Evolutionary conservation across 164 flowering plant genomes (phyloP).

Genomic region (Saururus chinensis): DNA sequence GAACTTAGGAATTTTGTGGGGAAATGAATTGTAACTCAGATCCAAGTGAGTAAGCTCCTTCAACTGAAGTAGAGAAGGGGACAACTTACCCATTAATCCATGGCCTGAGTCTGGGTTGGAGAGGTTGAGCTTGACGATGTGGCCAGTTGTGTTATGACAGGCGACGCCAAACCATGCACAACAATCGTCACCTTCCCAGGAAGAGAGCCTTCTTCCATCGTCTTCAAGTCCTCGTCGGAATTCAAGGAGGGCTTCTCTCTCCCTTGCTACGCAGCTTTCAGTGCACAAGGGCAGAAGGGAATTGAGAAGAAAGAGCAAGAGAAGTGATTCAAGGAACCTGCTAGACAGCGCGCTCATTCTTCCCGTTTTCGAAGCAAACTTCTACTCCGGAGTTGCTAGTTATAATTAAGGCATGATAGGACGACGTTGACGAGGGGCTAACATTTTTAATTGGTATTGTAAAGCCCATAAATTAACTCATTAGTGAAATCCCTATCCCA

Average conservation of each 20-base stretch:
- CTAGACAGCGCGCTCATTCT: no score
- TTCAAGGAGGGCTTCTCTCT: conserved; percentile 1
- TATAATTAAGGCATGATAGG: no score
- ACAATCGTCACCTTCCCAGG: conserved; percentile 5
- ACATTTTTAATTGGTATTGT: no score
- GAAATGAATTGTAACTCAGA: conserved; percentile 1
- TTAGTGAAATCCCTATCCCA: no score
- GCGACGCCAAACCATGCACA: conserved; percentile 3
- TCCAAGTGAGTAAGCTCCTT: conserved; percentile 1
- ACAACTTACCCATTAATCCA: neutral
- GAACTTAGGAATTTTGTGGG: neutral
- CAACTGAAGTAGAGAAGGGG: neutral
- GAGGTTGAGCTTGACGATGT: conserved; percentile 3
- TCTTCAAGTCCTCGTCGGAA: neutral
- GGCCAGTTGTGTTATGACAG: conserved; percentile 5
- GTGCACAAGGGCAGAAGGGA: no score
- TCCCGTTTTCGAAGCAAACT: no score
- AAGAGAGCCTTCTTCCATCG: conserved; percentile 3
- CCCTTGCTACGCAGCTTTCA: no score
- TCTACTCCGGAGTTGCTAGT: no score
- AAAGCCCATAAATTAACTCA: no score
- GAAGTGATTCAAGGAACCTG: no score
- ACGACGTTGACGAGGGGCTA: no score
- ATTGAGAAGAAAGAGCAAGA: no score
- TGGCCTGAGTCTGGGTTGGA: neutral